phyloP scores from a whole-genome alignment of 768 basidiomycete species.

The Hericium erinaceus region DNA sequence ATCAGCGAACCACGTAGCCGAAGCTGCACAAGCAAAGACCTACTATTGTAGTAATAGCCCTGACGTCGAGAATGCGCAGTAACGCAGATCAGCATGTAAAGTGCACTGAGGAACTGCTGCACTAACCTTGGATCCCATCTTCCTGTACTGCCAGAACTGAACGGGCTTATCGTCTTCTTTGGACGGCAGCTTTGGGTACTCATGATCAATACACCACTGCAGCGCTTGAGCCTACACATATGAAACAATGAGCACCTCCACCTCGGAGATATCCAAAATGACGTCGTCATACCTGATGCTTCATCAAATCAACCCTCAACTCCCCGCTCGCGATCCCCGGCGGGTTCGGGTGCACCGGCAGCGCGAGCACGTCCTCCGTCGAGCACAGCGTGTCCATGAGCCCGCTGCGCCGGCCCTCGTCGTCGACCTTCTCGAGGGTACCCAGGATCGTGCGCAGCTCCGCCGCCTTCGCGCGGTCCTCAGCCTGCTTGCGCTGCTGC shows the following conservation, averaged over 20 bases:
- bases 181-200: constrained; percentile 69
- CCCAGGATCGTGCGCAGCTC: constrained; percentile 60
- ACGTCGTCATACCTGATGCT: constrained; percentile 51
- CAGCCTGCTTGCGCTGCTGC: constrained; percentile 35
- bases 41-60: constrained; percentile 64
- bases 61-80: constrained; percentile 15
- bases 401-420: constrained; percentile 62
- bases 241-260: neutral
- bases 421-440: constrained; percentile 66
- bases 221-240: constrained; percentile 62
- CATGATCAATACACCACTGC: constrained; percentile 76
- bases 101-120: too few species aligned
- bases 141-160: constrained; percentile 81
- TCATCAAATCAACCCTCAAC: constrained; percentile 63
- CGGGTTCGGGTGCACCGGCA: constrained; percentile 64
- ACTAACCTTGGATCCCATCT: constrained; percentile 43
- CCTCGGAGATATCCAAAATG: neutral
- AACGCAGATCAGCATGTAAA: neutral
- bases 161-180: constrained; percentile 62
- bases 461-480: constrained; percentile 47
- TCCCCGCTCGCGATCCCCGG: constrained; percentile 61
- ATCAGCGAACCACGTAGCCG: neutral
- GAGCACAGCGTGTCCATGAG: constrained; percentile 63
- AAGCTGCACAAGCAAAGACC: constrained; percentile 11
- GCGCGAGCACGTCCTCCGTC: constrained; percentile 57